A percentile compares a stretch with the other conserved stretches of the same genome.
Evolutionary conservation across 139 green algal genomes (phyloP).

Genomic region (Limnomonas spitsbergensis): DNA sequence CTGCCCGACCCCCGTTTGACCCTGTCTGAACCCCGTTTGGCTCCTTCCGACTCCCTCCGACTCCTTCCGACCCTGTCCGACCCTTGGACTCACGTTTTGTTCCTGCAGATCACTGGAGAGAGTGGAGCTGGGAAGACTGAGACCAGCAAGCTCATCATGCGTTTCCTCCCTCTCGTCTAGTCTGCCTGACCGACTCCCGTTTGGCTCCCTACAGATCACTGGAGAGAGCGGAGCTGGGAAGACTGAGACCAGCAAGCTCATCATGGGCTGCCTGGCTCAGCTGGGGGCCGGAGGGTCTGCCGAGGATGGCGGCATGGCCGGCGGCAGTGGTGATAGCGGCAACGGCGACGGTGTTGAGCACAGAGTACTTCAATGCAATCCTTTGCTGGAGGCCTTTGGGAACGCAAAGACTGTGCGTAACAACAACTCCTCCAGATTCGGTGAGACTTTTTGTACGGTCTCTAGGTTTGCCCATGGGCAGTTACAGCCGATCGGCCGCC

Average conservation of each 20-base stretch:
- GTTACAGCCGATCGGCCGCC: too few relatives aligned
- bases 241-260: constrained; percentile 98
- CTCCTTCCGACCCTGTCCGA: too few relatives aligned
- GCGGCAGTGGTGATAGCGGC: neutral
- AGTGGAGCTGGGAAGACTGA: constrained; percentile 98
- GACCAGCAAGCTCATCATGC: constrained; percentile 97
- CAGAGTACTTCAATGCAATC: constrained; percentile 93
- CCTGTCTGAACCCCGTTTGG: too few relatives aligned
- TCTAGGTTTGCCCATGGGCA: too few relatives aligned
- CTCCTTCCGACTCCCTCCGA: too few relatives aligned
- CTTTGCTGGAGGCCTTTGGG: constrained; percentile 96
- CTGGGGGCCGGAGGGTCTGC: constrained; percentile 35
- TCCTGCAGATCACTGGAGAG: constrained; percentile 83
- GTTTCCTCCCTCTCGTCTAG: too few relatives aligned
- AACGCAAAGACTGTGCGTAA: constrained; percentile 98
- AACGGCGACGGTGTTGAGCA: neutral
- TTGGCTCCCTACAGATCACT: constrained; percentile 58
- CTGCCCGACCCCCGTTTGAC: too few relatives aligned
- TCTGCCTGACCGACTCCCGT: too few relatives aligned
- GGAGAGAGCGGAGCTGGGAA: constrained; percentile 99
- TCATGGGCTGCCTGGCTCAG: constrained; percentile 88
- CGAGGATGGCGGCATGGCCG: too few relatives aligned
- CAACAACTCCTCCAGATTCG: constrained; percentile 97
- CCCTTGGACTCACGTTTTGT: too few relatives aligned
- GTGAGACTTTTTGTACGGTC: too few relatives aligned